Evolutionary conservation across 2,329 filamentous ascomycete species (phyloP), one percentile per base, ranked within the genome.

Genomic region (Biscogniauxia sp.): DNA sequence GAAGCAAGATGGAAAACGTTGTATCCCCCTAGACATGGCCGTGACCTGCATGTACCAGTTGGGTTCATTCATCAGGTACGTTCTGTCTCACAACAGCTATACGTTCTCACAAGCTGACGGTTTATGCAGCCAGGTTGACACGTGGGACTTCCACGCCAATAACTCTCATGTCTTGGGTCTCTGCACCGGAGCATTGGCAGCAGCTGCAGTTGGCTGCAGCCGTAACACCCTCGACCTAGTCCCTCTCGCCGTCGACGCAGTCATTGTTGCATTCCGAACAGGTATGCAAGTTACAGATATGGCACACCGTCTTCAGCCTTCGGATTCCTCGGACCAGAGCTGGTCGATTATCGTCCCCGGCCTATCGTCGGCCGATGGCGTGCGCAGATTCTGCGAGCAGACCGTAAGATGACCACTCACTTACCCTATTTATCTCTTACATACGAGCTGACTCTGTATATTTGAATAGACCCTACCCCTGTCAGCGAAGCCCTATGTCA

Each of bases 121-220:
- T 20, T 9, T 23, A 32, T 41, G 4, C 25, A 67, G 61, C 52
- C 63, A 66, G 20, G 53, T 59, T n/a, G 57, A 65, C 60, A 52
- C 63, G 52, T 62, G 54, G 54, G 20, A 56, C 41, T 56, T 52
- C 51, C 13, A 57, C 41, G 51, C 54, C 32, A 32, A 57, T 11
- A 56, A 64, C 26, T 55, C 63, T 19, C 55, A 57, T n/a, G 49
- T 66, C 15, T 28, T 68, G 20, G 72, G 72, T 45, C 54, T 75
- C 17, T 75, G 73, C 56, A 74, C 71, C 1, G 73, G 74, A 17
- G 60, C 70, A 5, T 62, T 75, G 26, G 68, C 74, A 13, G 70
- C 73, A 13, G 70, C 71, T 1, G 71, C 72, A 7, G 66, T 74
- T 51, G 66, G 69, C 52, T 70, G 66, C 56, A 70, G 69, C 56